A percentile compares a stretch with the other conserved stretches of the same genome.
phyloP scores from a whole-genome alignment of 1,284 basidiomycete genomes.

The Apiotrichum akiyoshidainum region DNA sequence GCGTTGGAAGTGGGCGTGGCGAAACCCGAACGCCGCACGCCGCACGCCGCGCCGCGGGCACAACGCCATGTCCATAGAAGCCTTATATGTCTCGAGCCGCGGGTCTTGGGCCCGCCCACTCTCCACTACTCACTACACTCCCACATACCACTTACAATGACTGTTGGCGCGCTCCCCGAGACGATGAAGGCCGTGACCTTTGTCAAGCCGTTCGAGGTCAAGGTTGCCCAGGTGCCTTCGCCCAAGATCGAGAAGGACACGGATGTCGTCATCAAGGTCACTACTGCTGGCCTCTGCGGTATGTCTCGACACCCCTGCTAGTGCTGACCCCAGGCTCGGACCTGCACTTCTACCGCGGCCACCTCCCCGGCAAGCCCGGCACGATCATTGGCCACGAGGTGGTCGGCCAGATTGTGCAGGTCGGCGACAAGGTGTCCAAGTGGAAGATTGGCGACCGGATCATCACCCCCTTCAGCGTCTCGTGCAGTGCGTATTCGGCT shows the following conservation, averaged over 20 bases:
- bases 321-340: constrained; percentile 62
- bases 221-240: constrained; percentile 30
- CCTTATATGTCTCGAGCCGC: no score
- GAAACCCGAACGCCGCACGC: no score
- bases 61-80: no score
- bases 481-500: background rate
- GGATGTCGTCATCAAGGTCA: constrained; percentile 44
- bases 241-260: constrained; percentile 30
- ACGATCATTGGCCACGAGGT: constrained; percentile 69
- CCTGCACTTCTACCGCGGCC: constrained; percentile 71
- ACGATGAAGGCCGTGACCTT: constrained; percentile 43
- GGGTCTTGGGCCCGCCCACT: no score
- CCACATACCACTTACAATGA: background rate
- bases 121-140: no score
- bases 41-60: no score
- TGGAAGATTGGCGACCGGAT: constrained; percentile 75
- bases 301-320: constrained; percentile 10
- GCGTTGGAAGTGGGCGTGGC: no score
- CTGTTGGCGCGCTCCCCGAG: constrained; percentile 6
- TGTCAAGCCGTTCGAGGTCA: constrained; percentile 30
- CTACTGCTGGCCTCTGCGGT: constrained; percentile 43
- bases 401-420: constrained; percentile 68
- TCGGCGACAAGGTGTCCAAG: constrained; percentile 65
- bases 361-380: constrained; percentile 37
- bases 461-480: constrained; percentile 54